Evolutionary conservation across 495 filamentous ascomycete species (phyloP).

Genomic region (Massariosphaeria phaeospora): DNA sequence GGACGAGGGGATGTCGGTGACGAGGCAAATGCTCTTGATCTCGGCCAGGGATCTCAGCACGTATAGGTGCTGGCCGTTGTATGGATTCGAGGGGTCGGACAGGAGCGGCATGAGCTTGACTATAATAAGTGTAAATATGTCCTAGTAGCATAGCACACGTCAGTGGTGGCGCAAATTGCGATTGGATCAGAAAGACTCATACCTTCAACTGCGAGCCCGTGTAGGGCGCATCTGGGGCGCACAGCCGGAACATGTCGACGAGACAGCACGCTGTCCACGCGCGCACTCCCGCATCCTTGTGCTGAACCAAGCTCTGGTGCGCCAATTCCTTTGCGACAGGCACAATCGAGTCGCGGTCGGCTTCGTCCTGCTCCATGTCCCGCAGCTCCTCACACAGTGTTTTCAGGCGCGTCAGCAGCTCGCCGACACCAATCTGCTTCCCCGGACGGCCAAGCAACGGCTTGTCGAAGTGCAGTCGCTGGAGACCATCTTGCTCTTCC

Average conservation of each 20-base stretch:
- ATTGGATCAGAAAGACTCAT: not conserved
- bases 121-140: constrained; percentile 88
- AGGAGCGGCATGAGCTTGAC: constrained; percentile 77
- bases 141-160: constrained; percentile 48
- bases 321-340: constrained; percentile 87
- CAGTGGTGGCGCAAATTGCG: not conserved
- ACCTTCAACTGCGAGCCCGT: constrained; percentile 88
- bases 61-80: constrained; percentile 88
- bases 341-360: constrained; percentile 70
- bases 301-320: constrained; percentile 70
- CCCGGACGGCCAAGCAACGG: constrained; percentile 88
- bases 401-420: constrained; percentile 75
- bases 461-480: constrained; percentile 68
- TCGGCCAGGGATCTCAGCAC: constrained; percentile 83
- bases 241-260: constrained; percentile 88
- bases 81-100: constrained; percentile 80
- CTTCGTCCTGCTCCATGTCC: constrained; percentile 81
- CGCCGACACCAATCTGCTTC: constrained; percentile 75
- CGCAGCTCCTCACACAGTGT: constrained; percentile 76
- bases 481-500: constrained; percentile 22
- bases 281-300: constrained; percentile 89
- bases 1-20: constrained; percentile 80
- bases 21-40: constrained; percentile 87
- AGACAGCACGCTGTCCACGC: constrained; percentile 85
- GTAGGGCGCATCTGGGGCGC: constrained; percentile 93